phyloP scores from a whole-genome alignment of 2,329 filamentous ascomycete genomes.

The Hypoxylon sp. region DNA sequence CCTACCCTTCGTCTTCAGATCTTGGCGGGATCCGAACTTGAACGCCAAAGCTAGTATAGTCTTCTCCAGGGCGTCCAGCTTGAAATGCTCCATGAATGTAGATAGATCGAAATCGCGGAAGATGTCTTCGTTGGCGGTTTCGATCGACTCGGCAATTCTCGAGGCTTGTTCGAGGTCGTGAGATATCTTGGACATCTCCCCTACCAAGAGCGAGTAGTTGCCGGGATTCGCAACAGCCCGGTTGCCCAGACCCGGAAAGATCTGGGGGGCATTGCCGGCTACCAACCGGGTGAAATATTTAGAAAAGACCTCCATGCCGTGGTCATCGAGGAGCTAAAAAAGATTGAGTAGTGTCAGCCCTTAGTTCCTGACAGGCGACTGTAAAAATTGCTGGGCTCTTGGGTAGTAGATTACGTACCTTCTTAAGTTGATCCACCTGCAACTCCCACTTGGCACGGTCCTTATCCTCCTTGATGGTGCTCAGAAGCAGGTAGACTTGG shows the following conservation, averaged over 20 bases:
- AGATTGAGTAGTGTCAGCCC: constrained; percentile 1
- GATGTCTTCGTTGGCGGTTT: constrained; percentile 88
- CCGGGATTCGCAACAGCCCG: constrained; percentile 78
- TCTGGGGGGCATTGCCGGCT: constrained; percentile 87
- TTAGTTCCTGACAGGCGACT: background rate
- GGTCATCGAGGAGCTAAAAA: constrained; percentile 87
- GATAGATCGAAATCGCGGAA: constrained; percentile 97
- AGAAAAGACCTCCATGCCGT: constrained; percentile 98
- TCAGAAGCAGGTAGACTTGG: constrained; percentile 92
- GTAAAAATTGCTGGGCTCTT: too few species aligned
- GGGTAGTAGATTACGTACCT: too few species aligned
- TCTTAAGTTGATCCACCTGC: constrained; percentile 89
- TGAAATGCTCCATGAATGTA: constrained; percentile 95
- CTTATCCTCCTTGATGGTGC: constrained; percentile 94
- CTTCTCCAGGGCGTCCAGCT: constrained; percentile 87
- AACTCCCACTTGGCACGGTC: constrained; percentile 89
- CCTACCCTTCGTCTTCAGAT: constrained; percentile 89
- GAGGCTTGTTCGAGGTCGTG: constrained; percentile 82
- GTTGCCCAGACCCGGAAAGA: constrained; percentile 84
- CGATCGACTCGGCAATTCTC: constrained; percentile 93
- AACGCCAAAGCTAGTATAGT: constrained; percentile 88
- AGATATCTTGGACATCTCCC: constrained; percentile 86
- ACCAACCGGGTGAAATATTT: constrained; percentile 95
- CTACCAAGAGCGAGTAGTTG: constrained; percentile 82
- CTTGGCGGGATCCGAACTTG: constrained; percentile 79